Percentiles rank a stretch among this genome's conserved stretches.
Conservation (phyloP, 306 rosid genomes). For the Dryas drummondii region DNA sequence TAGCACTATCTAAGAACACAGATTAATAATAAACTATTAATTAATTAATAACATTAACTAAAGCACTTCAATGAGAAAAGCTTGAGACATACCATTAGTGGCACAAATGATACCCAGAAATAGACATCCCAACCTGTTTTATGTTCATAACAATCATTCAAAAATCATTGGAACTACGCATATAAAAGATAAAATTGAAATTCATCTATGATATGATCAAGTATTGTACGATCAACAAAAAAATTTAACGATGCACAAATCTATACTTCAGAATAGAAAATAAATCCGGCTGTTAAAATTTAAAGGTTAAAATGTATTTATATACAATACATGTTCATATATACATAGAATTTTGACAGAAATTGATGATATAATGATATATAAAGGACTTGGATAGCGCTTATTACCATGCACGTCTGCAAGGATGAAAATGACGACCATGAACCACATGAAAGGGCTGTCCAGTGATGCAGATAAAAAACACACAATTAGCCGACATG, state of each 20-base stretch:
- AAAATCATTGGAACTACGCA: neutral
- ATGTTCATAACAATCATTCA: neutral
- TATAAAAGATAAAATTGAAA: neutral
- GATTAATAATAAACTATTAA: neutral
- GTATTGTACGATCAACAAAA: too few relatives aligned
- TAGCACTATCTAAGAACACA: conserved; percentile 38
- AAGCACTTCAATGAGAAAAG: neutral
- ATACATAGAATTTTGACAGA: too few relatives aligned
- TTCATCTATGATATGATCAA: too few relatives aligned
- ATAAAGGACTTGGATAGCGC: neutral
- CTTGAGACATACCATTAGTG: conserved; percentile 38
- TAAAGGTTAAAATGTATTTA: too few relatives aligned
- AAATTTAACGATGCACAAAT: too few relatives aligned
- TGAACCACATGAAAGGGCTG: conserved; percentile 62
- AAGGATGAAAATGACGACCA: conserved; percentile 53
- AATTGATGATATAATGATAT: neutral
- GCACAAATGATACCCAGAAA: conserved; percentile 59
- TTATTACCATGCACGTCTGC: conserved; percentile 53
- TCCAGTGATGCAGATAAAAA: neutral
- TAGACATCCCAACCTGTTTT: conserved; percentile 56
- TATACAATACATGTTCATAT: too few relatives aligned
- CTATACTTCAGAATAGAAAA: too few relatives aligned
- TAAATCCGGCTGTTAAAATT: too few relatives aligned
- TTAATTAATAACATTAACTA: neutral
- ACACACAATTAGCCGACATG: conserved; percentile 4